Base-by-base conservation (phyloP, 2,329 filamentous ascomycete genomes). In the Paraconiothyrium sp. region DNA sequence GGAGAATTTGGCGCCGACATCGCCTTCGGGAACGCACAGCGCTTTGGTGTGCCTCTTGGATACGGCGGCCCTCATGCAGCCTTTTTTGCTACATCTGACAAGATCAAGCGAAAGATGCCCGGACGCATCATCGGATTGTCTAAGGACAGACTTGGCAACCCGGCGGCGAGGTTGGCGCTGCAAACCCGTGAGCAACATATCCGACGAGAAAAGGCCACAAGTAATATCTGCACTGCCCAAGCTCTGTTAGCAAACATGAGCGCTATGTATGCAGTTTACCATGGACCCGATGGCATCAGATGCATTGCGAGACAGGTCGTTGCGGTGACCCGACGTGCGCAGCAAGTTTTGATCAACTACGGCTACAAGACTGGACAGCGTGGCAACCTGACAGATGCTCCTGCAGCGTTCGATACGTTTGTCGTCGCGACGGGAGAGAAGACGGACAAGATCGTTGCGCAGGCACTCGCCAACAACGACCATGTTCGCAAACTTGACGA, bases 181-280 rank as follows among this genome's bases (percentile, higher is more conserved):
- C 94, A 98, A 81, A 97, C 94, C 10, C 86, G 94, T 71, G 94
- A 98, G 81, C 94, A 98, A 82, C 94, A 98, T 78, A 97, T 98
- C 76, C 88, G 94, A 67, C 88, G 94, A 73, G 94, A 98, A 78
- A 97, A 97, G 85, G 94, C 94, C 1, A 98, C 94, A 1, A 97
- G 93, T 83, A 98, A 98, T 76, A 94, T 97, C 62, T 98, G 94
- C 83, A 98, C 94, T 1, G 94, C 94, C 1, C 94, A 98, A 80
- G 94, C 94, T 9, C 83, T 98, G 30, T 84, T 97, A 55, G 94
- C 94, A 41, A 98, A 98, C 79, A 97, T 97, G 92, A 94, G 89
- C 69, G 93, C 94, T 58, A 90, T 97, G 82, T 98, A 97, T 76
- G 94, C 93, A 56, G 85, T 97, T 57, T 98, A 97, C 79, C 94